phyloP scores from a whole-genome alignment of 2,329 filamentous ascomycete species.

The Monascus ruber region DNA sequence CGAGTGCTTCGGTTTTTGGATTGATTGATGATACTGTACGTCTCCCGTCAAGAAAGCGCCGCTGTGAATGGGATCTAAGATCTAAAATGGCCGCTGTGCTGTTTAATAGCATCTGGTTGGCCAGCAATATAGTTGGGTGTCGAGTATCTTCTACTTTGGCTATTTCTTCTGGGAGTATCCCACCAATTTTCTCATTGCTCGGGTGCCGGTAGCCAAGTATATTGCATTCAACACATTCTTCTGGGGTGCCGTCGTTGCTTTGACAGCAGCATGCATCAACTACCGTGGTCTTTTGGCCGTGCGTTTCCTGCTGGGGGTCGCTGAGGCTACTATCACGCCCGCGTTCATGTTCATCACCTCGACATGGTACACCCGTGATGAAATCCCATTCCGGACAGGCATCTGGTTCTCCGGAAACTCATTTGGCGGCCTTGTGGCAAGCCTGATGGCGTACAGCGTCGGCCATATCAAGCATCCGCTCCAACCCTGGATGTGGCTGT shows the following conservation, averaged over 20 bases:
- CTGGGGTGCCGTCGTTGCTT: conserved; percentile 41
- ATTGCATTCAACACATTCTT: conserved; percentile 34
- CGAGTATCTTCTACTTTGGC: conserved; percentile 43
- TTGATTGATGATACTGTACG: background rate
- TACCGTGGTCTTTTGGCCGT: conserved; percentile 40
- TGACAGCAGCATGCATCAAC: conserved; percentile 36
- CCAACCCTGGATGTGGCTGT: conserved; percentile 48
- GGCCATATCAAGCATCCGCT: conserved; percentile 41
- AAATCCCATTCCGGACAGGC: conserved; percentile 44
- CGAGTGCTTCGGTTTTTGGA: background rate
- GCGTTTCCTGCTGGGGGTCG: conserved; percentile 44
- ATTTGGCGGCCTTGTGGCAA: conserved; percentile 10
- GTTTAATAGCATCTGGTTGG: conserved; percentile 9
- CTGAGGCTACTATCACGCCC: conserved; percentile 45
- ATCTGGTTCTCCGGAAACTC: conserved; percentile 40
- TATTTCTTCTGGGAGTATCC: conserved; percentile 37
- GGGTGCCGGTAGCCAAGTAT: conserved; percentile 38
- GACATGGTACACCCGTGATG: conserved; percentile 47
- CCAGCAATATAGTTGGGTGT: conserved; percentile 42
- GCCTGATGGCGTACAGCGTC: conserved; percentile 39
- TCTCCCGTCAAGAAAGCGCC: background rate
- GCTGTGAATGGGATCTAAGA: too few species aligned
- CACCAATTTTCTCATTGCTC: conserved; percentile 30
- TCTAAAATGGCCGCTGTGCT: too few species aligned
- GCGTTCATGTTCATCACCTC: conserved; percentile 46